Percentiles rank a stretch among this genome's conserved stretches.
Evolutionary conservation across 2,329 filamentous ascomycete genomes (phyloP).

Genomic region (Aspergillus luchuensis): DNA sequence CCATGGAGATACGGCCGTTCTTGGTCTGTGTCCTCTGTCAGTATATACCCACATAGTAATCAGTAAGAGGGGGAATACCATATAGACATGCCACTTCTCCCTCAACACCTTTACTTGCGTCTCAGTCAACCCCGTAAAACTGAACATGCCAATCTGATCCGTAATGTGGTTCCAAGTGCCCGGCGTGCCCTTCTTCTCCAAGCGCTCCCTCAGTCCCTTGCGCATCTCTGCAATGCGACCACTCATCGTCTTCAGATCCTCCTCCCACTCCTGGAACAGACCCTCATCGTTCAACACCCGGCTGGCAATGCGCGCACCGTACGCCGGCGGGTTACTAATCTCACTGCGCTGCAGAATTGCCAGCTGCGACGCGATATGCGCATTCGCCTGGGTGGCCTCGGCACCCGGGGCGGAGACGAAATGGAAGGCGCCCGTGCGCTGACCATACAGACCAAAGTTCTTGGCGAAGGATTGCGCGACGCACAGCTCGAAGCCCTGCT

Average conservation of each 20-base stretch:
- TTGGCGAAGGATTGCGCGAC: slow-evolving; percentile 65
- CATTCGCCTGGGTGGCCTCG: slow-evolving; percentile 63
- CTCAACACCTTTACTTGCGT: slow-evolving; percentile 50
- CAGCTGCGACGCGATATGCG: slow-evolving; percentile 79
- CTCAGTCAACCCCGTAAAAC: slow-evolving; percentile 64
- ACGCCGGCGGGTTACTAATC: slow-evolving; percentile 95
- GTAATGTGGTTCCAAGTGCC: slow-evolving; percentile 97
- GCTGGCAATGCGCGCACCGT: slow-evolving; percentile 86
- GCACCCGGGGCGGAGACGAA: slow-evolving; percentile 74
- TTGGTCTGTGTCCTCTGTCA: slow-evolving; percentile 62
- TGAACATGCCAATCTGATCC: slow-evolving; percentile 99
- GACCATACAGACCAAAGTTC: slow-evolving; percentile 83
- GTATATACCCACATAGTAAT: neutral
- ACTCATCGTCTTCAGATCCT: slow-evolving; percentile 88
- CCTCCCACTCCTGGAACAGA: slow-evolving; percentile 90
- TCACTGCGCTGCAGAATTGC: slow-evolving; percentile 94
- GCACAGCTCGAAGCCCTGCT: slow-evolving; percentile 77
- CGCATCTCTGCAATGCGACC: slow-evolving; percentile 95
- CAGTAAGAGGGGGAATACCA: slow-evolving; percentile 38
- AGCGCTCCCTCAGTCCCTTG: slow-evolving; percentile 70
- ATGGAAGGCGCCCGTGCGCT: slow-evolving; percentile 95
- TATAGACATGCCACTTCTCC: slow-evolving; percentile 54
- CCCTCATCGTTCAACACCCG: slow-evolving; percentile 78
- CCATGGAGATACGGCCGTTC: slow-evolving; percentile 98
- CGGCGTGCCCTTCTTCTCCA: slow-evolving; percentile 83